Conservation (phyloP, 495 filamentous ascomycete species). For the Annulohypoxylon bovei region DNA sequence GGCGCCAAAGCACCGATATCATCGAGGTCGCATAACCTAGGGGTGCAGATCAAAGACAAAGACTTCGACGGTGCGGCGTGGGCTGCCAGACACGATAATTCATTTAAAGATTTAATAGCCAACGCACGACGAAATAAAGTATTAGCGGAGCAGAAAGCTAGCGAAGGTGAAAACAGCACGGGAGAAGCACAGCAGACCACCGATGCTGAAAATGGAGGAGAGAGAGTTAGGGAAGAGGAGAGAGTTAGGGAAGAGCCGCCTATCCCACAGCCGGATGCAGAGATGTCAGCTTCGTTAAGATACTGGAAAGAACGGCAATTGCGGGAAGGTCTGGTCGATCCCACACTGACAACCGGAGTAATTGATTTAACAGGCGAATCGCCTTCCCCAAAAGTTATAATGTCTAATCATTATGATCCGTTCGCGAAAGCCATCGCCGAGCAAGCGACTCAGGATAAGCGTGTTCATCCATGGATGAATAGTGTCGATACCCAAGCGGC, state of each 20-base stretch:
- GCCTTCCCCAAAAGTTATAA: background rate
- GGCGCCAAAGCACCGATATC: slow-evolving; percentile 56
- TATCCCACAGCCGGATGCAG: slow-evolving; percentile 9
- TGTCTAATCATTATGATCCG: background rate
- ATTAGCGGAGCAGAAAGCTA: slow-evolving; percentile 43
- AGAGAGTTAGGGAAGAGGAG: slow-evolving; percentile 1
- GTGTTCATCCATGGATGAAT: background rate
- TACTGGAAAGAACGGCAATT: background rate
- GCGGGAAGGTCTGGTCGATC: background rate
- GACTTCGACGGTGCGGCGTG: slow-evolving; percentile 84
- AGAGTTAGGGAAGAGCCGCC: slow-evolving; percentile 3
- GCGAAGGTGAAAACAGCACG: background rate
- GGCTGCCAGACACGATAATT: slow-evolving; percentile 73
- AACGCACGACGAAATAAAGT: slow-evolving; percentile 65
- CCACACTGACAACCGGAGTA: slow-evolving; percentile 3
- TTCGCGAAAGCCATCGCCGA: background rate
- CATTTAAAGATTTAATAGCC: slow-evolving; percentile 80
- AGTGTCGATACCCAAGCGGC: background rate
- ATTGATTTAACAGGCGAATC: slow-evolving; percentile 31
- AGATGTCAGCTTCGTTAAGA: slow-evolving; percentile 25
- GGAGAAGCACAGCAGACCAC: background rate
- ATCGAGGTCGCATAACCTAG: slow-evolving; percentile 43
- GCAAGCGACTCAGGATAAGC: background rate
- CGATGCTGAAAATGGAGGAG: background rate
- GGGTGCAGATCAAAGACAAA: slow-evolving; percentile 71